Evolutionary conservation across 208 protist species (phyloP), one percentile per base, ranked within the genome.

Genomic region (Leishmania arabica): DNA sequence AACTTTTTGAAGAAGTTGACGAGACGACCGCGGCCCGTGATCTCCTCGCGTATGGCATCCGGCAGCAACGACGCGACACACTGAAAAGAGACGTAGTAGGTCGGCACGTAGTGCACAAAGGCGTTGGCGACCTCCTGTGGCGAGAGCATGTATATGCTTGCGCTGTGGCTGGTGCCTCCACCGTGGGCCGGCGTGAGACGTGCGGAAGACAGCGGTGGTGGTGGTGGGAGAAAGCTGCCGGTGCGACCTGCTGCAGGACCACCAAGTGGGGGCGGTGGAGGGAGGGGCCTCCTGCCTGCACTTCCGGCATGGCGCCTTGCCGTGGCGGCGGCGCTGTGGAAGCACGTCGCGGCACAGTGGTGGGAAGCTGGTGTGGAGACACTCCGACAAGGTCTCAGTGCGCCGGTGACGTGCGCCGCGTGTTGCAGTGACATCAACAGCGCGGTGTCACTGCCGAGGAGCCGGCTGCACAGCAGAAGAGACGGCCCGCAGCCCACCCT

Each of bases 91-190:
- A 96, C 93, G 69, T 89, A 96, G 83, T 92, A 97, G 21, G 95
- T 95, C 19, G 95, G 95, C 64, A 97, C 87, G 85, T 92, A 93
- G 53, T 92, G 86, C n/a, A 95, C 77, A 68, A 96, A 92, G 17
- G 74, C 60, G 11, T 84, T 84, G 51, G 94, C 86, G 71, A 97
- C 89, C 56, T 96, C 91, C 69, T 95, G 92, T 17, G 92, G 89
- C n/a, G 92, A 91, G 45, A 86, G 89, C 86, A 88, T 89, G 60
- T 80, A 64, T 40, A 90, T 2, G 15, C 49, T 49, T 24, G 81
- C 27, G 24, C 6, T 60, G 66, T 79, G 77, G 7, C 49, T 84
- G 11, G 84, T 86, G 72, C 80, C 80, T 53, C 72, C 74, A 4
- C 77, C 62, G n/a, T 81, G 37, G 9, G 77, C 79, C 0, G 88